Percentiles rank a stretch among this genome's conserved stretches.
These are phyloP conservation scores for Triticum turgidum DNA, from an alignment of 176 grass and related monocot genomes.

Conservation along the genomic window DNA sequence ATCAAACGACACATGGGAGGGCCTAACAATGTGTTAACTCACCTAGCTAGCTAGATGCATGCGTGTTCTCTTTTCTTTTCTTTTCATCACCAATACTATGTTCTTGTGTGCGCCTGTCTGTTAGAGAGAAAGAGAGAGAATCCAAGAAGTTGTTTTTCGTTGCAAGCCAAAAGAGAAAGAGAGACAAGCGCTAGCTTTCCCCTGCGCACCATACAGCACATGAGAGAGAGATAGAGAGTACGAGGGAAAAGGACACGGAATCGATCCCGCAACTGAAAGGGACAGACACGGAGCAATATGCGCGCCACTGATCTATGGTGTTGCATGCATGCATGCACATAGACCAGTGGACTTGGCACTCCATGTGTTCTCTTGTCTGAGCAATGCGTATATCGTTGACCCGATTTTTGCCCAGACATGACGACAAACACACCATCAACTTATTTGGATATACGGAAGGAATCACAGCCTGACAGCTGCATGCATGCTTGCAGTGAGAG, in stretches of 20 bases:
- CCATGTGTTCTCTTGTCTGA: background rate
- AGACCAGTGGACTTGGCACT: background rate
- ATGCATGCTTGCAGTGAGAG: too few species aligned
- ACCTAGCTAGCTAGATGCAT: slow-evolving; percentile 8
- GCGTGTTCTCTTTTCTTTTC: background rate
- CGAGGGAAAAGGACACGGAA: background rate
- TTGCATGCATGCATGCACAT: slow-evolving; percentile 11
- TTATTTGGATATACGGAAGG: background rate
- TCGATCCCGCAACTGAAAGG: slow-evolving; percentile 11
- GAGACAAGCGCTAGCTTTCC: slow-evolving; percentile 40
- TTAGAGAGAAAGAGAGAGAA: background rate
- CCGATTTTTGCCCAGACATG: background rate
- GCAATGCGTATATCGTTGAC: background rate
- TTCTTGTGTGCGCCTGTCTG: background rate
- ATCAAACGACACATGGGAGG: slow-evolving; percentile 56
- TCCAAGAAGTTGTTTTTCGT: slow-evolving; percentile 29
- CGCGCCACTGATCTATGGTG: slow-evolving; percentile 13
- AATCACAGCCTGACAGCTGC: background rate
- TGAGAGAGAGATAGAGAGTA: slow-evolving; percentile 24
- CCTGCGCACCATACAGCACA: background rate
- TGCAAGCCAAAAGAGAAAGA: slow-evolving; percentile 24
- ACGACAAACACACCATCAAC: background rate
- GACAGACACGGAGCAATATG: slow-evolving; percentile 10
- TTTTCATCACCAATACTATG: background rate
- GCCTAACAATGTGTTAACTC: slow-evolving; percentile 37